These are phyloP conservation scores for Rutstroemia sp. DNA, from an alignment of 2,329 filamentous ascomycete genomes.

Conservation along the genomic window DNA sequence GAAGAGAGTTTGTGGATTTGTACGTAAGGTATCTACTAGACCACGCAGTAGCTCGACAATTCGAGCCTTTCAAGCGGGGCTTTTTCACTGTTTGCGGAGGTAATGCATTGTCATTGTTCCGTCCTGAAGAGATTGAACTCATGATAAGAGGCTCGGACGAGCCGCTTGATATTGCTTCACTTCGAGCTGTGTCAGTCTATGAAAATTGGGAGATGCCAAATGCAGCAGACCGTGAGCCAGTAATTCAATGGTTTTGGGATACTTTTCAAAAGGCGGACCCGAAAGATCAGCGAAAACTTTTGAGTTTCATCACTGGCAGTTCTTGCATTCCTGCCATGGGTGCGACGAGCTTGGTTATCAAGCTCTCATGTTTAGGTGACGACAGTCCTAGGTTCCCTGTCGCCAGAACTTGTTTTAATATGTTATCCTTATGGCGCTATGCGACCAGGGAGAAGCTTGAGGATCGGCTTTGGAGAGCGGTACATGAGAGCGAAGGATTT, in stretches of 20 bases:
- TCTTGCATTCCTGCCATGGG: conserved; percentile 88
- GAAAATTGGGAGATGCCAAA: conserved; percentile 64
- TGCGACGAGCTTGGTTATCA: conserved; percentile 69
- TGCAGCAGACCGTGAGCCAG: conserved; percentile 53
- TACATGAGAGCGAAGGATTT: conserved; percentile 88
- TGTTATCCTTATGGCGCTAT: conserved; percentile 71
- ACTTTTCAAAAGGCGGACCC: conserved; percentile 61
- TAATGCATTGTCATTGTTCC: conserved; percentile 79
- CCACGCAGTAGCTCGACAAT: conserved; percentile 69
- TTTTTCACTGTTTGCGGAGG: conserved; percentile 90
- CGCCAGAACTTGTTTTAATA: conserved; percentile 88
- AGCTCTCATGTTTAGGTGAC: conserved; percentile 67
- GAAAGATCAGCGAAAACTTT: conserved; percentile 64
- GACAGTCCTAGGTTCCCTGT: conserved; percentile 72
- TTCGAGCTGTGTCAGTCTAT: conserved; percentile 72
- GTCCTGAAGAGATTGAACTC: conserved; percentile 86
- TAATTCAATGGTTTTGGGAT: conserved; percentile 84
- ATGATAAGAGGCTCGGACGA: conserved; percentile 82
- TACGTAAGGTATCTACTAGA: conserved; percentile 79
- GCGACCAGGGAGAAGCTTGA: conserved; percentile 58
- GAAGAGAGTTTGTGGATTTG: conserved; percentile 77
- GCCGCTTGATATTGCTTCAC: conserved; percentile 65
- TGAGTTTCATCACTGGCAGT: conserved; percentile 84
- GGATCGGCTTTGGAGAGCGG: conserved; percentile 71
- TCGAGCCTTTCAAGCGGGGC: conserved; percentile 87